Evolutionary conservation across 495 filamentous ascomycete species (phyloP).

Genomic region (Neurospora sp.): DNA sequence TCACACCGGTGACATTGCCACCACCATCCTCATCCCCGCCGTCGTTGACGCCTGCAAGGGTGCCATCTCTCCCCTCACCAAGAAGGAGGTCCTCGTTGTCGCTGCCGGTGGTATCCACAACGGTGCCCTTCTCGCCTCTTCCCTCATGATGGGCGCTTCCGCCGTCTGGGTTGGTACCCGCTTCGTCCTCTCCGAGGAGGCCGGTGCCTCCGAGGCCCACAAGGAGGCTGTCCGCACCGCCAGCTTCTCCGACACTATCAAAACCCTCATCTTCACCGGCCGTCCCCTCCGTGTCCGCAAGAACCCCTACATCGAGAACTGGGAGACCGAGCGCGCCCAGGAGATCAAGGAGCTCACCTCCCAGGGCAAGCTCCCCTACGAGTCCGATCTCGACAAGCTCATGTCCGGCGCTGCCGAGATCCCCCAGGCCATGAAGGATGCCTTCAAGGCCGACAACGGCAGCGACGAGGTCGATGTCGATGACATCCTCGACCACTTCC

Average conservation of each 20-base stretch:
- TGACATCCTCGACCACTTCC: conserved; percentile 81
- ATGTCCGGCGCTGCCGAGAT: conserved; percentile 40
- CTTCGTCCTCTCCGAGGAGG: conserved; percentile 89
- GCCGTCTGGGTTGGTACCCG: conserved; percentile 96
- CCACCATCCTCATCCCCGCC: conserved; percentile 65
- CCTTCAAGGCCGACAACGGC: conserved; percentile 61
- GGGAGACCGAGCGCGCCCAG: conserved; percentile 79
- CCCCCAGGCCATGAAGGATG: conserved; percentile 63
- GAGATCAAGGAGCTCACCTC: conserved; percentile 88
- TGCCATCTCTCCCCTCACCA: conserved; percentile 78
- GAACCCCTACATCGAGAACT: conserved; percentile 88
- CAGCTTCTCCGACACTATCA: conserved; percentile 87
- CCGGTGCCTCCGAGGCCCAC: conserved; percentile 85
- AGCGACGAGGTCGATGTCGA: conserved; percentile 42
- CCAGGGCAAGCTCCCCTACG: conserved; percentile 85
- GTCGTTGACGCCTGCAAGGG: conserved; percentile 75
- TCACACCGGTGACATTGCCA: conserved; percentile 69
- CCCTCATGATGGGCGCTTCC: conserved; percentile 83
- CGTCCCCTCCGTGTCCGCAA: conserved; percentile 87
- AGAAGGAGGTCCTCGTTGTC: conserved; percentile 75
- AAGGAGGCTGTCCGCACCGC: conserved; percentile 93
- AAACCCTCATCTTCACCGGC: conserved; percentile 96
- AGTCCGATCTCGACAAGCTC: conserved; percentile 85
- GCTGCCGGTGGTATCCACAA: conserved; percentile 93
- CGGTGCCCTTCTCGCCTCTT: conserved; percentile 79